Evolutionary conservation across 192 early-diverging fungal species (phyloP), one percentile per base, ranked within the genome.

Genomic region (Podila minutissima): DNA sequence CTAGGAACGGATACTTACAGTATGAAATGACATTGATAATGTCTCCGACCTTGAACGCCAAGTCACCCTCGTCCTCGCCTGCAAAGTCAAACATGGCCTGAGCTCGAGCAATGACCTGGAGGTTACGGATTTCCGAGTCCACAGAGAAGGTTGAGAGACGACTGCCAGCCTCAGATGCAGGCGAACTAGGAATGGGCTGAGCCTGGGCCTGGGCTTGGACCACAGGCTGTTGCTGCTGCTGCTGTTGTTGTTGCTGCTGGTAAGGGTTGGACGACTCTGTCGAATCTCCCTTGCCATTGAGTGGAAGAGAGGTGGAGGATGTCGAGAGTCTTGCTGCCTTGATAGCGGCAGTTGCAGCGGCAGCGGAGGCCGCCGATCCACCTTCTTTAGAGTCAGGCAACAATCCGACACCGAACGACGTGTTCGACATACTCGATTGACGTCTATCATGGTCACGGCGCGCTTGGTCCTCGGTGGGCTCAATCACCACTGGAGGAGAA

Each of bases 41-140:
- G 28, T 83, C 83, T 24, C 83, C 83, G 24, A 74, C 75, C 69
- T 74, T 83, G 75, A 78, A 83, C 4, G 71, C 59, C 32, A 83
- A 48, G 50, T 83, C 83, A 20, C 71, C 74, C 22, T 74, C 71
- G 31, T 78, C 83, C 48, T 76, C 71, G 6, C 83, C 83, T 9
- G 62, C 48, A 62, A 78, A 83, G 60, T 78, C 83, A 74, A 62
- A 83, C 71, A 65, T 66, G 11, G 83, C 83, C 58, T 74, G 67
- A 20, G 74, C 75, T 49, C 71, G 77, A 28, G 77, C 71, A 73
- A 81, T 81, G 49, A 81, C 77, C n/a, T 64, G 66, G 26, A 81
- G 22, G 33, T 63, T 69, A 24, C 66, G 70, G 20, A 69, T 41
- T 22, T 81, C 77, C 12, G 71, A 73, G 4, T 58, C 31, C 13